A percentile compares a stretch with the other conserved stretches of the same genome.
These are phyloP conservation scores for Pachysandra terminalis DNA, from an alignment of 164 flowering plant genomes.

Conservation along the genomic window DNA sequence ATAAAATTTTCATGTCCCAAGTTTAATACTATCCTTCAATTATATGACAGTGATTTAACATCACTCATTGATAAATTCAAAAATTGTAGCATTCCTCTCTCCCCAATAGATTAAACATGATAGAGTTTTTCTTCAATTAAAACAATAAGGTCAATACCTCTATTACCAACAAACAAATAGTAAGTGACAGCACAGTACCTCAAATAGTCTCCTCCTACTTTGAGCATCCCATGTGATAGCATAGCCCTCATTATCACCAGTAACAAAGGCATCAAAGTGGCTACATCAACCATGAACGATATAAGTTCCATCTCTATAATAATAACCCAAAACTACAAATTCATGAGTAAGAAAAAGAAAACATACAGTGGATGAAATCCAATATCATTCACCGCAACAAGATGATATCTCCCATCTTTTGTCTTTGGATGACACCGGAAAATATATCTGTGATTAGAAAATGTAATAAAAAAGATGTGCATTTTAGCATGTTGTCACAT, in stretches of 20 bases:
- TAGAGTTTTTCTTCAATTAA: too few species aligned
- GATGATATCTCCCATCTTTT: slow-evolving; percentile 48
- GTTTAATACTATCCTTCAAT: too few species aligned
- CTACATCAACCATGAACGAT: slow-evolving; percentile 21
- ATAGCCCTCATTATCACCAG: slow-evolving; percentile 83
- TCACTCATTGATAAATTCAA: too few species aligned
- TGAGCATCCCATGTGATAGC: slow-evolving; percentile 71
- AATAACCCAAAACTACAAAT: not conserved
- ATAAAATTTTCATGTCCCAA: too few species aligned
- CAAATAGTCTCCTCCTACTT: slow-evolving; percentile 55
- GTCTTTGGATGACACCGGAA: slow-evolving; percentile 79
- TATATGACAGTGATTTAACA: too few species aligned
- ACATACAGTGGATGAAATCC: slow-evolving; percentile 73
- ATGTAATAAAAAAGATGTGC: slow-evolving; percentile 4
- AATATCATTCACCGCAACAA: slow-evolving; percentile 76
- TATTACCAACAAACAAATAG: not conserved
- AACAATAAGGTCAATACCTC: not conserved
- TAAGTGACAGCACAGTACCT: slow-evolving; percentile 42
- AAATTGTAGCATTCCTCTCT: too few species aligned
- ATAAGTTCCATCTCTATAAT: not conserved
- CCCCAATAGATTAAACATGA: too few species aligned
- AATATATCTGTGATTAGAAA: slow-evolving; percentile 44
- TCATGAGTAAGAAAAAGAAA: not conserved
- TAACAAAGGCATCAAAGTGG: slow-evolving; percentile 47
- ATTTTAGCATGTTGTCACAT: too few species aligned